phyloP scores from a whole-genome alignment of 352 stramenopile species.

The Phytophthora pinifolia region DNA sequence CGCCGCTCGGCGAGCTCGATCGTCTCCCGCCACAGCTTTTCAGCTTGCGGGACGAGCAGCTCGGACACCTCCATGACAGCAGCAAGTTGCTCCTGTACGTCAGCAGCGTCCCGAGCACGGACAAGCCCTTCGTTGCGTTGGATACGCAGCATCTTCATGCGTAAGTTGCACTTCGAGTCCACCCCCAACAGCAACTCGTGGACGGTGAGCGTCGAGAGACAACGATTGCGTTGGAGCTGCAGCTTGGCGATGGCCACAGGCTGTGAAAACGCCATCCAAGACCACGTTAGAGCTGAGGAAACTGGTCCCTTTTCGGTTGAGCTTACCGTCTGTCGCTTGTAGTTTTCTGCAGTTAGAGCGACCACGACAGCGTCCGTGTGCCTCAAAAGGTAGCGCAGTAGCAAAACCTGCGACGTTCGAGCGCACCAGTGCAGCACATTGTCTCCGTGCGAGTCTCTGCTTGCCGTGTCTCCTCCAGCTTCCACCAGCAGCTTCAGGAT shows the following conservation, averaged over 20 bases:
- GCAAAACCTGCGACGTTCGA: constrained; percentile 42
- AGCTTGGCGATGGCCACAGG: constrained; percentile 61
- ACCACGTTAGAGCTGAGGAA: neutral
- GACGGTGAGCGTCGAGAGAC: constrained; percentile 31
- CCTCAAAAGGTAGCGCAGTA: constrained; percentile 61
- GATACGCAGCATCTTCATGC: constrained; percentile 60
- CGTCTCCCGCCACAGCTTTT: constrained; percentile 38
- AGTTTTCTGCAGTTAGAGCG: constrained; percentile 51
- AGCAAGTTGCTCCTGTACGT: constrained; percentile 34
- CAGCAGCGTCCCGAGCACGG: constrained; percentile 6
- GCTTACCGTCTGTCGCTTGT: constrained; percentile 54
- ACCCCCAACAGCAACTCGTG: constrained; percentile 46
- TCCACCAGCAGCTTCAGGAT: constrained; percentile 54
- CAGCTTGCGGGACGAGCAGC: constrained; percentile 28
- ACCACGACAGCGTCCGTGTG: constrained; percentile 53
- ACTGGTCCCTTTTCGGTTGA: neutral
- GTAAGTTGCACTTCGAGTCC: constrained; percentile 55
- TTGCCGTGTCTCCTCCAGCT: constrained; percentile 41
- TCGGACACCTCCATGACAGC: constrained; percentile 30
- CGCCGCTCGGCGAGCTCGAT: constrained; percentile 37
- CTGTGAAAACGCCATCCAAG: constrained; percentile 15
- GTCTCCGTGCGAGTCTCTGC: constrained; percentile 57
- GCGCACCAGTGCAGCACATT: constrained; percentile 73
- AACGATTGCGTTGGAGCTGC: constrained; percentile 27
- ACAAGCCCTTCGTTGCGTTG: constrained; percentile 37